Evolutionary conservation across 106 monocot species (phyloP).

Genomic region (Agapanthus africanus): DNA sequence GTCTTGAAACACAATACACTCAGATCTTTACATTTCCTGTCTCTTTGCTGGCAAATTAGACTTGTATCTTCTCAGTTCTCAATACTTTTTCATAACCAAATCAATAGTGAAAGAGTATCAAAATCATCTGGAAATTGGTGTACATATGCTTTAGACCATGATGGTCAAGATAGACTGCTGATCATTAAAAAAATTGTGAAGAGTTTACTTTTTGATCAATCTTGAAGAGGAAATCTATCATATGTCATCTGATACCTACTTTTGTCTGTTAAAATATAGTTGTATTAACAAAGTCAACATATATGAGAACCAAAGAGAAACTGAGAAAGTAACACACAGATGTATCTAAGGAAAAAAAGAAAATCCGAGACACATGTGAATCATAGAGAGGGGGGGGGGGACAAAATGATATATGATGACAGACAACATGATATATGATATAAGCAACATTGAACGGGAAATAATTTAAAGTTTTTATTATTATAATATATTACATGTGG

Average conservation of each 20-base stretch:
- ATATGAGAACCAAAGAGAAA: background rate
- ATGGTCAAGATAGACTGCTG: too few species aligned
- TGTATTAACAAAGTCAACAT: background rate
- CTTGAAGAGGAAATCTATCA: too few species aligned
- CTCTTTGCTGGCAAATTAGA: background rate
- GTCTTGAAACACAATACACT: background rate
- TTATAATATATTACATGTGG: background rate
- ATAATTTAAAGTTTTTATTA: background rate
- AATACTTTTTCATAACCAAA: too few species aligned
- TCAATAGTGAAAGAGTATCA: too few species aligned
- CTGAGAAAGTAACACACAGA: background rate
- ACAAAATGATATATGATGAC: background rate
- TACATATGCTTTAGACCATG: too few species aligned
- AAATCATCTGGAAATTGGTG: too few species aligned
- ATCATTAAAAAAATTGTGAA: too few species aligned
- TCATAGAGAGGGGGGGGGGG: too few species aligned
- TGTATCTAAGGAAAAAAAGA: too few species aligned
- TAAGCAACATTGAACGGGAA: background rate
- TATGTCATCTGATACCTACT: too few species aligned
- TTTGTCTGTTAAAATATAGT: background rate
- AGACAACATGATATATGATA: background rate
- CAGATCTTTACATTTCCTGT: background rate
- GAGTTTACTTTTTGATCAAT: too few species aligned
- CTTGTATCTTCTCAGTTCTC: background rate
- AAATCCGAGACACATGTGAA: too few species aligned